Base-by-base conservation (phyloP, 2,329 filamentous ascomycete species). In the Furcasterigmium furcatum region DNA sequence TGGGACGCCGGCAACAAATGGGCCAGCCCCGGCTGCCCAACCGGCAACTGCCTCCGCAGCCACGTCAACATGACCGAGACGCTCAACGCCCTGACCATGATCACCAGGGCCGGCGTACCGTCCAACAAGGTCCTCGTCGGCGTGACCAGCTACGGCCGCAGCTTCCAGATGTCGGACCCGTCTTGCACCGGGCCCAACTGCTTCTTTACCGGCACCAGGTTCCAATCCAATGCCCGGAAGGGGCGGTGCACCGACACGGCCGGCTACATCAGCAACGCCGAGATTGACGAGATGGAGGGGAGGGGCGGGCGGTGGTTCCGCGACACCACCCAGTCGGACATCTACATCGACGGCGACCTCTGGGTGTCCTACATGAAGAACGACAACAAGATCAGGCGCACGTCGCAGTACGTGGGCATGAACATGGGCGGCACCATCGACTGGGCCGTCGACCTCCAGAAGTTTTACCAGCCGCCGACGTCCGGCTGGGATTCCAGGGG, bases 1-100 rank as follows among this genome's bases (percentile, higher is more conserved):
- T 62, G 57, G 56, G 63, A 67, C 38, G 50, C 40, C 16, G 51
- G 46, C 5, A 63, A 57, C 63, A 40, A 51, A 2, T 61, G 44
- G 34, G 39, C 61, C 1, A 44, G 43, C 8, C 24, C 48, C 3
- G 64, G 61, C 8, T 71, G 68, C 43, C 19, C 41, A 2, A 42
- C 30, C 0, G 58, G 62, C 3, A 59, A 55, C 47, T 65, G 60
- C 35, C 49, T 65, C 2, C 52, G 67, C 3, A 57, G 52, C 3
- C 61, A 68, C 39, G 55, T 68, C 19, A 70, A 70, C 49, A 27
- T 56, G 24, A 69, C 66, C 0, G 64, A 68, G 44, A 68, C 62
- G 21, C 22, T 29, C 9, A 18, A 27, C 21, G 18, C 22, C 18
- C 39, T 41, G 12, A 14, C 30, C 30, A 34, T 34, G 30, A 16